phyloP scores from a whole-genome alignment of 2,329 filamentous ascomycete genomes.

The Claviceps fusiformis region DNA sequence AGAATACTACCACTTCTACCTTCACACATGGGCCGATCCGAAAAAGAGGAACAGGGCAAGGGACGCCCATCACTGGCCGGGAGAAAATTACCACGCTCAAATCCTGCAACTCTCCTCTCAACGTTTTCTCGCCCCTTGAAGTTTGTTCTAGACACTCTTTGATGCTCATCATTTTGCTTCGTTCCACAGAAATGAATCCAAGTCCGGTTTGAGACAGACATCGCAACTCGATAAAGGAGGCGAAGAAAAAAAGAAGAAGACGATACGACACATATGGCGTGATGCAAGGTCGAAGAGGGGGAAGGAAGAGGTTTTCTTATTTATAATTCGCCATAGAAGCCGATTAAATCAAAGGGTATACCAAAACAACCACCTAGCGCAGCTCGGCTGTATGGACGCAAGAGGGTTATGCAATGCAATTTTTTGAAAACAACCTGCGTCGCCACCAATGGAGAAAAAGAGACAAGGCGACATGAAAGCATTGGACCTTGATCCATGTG shows the following conservation, averaged over 20 bases:
- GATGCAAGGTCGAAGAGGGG: background rate
- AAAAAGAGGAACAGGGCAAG: background rate
- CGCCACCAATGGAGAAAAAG: background rate
- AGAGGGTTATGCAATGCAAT: background rate
- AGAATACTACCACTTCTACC: background rate
- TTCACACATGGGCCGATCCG: background rate
- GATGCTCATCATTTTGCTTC: background rate
- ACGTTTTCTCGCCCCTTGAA: background rate
- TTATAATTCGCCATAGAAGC: conserved; percentile 1
- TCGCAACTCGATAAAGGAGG: background rate
- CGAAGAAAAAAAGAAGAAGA: background rate
- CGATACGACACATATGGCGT: background rate
- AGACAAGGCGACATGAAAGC: background rate
- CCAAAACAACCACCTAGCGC: conserved; percentile 10
- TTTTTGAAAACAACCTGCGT: background rate
- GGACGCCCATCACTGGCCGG: too few relatives aligned
- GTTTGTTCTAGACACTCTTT: too few relatives aligned
- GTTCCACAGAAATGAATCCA: background rate
- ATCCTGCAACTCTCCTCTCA: background rate
- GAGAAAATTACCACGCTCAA: too few relatives aligned
- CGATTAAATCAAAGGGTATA: conserved; percentile 14
- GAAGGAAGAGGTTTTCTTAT: background rate
- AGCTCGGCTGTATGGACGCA: background rate
- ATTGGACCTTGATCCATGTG: background rate
- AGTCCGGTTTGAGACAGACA: background rate